Percentiles rank a stretch among this genome's conserved stretches.
These are phyloP conservation scores for Hyparrhenia diplandra DNA, from an alignment of 176 grass and related monocot species.

Conservation along the genomic window DNA sequence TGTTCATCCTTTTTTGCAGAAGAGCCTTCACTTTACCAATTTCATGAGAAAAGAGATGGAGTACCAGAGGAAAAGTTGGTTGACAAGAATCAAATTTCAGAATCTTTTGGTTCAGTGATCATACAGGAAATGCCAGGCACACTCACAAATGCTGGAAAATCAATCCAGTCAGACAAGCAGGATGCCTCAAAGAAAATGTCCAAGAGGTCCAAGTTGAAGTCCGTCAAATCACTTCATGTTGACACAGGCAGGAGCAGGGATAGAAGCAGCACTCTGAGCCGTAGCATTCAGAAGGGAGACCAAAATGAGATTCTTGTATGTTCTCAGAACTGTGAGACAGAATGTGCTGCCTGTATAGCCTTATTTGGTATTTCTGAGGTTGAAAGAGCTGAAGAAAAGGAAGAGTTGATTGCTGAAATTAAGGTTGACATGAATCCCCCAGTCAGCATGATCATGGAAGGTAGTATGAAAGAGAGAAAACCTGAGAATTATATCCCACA, in stretches of 20 bases:
- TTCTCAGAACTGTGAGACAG: constrained; percentile 33
- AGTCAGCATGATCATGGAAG: constrained; percentile 32
- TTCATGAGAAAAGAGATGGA: constrained; percentile 27
- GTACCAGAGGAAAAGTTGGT: constrained; percentile 17
- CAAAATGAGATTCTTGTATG: constrained; percentile 32
- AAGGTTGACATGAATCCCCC: constrained; percentile 45
- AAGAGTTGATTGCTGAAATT: constrained; percentile 42
- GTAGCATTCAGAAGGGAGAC: constrained; percentile 19
- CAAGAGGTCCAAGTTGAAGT: constrained; percentile 63
- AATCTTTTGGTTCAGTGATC: constrained; percentile 38
- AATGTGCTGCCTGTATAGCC: constrained; percentile 39
- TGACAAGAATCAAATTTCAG: constrained; percentile 30
- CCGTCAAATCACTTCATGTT: constrained; percentile 62
- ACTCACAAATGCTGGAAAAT: background rate
- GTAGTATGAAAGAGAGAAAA: constrained; percentile 6
- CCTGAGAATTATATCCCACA: constrained; percentile 4
- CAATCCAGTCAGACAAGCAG: constrained; percentile 28
- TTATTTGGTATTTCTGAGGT: constrained; percentile 47
- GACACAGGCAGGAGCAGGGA: constrained; percentile 60
- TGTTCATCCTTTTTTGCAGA: background rate
- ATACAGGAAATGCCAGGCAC: constrained; percentile 14
- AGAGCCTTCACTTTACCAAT: constrained; percentile 21
- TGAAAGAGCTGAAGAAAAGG: constrained; percentile 42
- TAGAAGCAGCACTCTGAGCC: constrained; percentile 23
- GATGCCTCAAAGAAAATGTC: constrained; percentile 38